phyloP scores from a whole-genome alignment of 768 basidiomycete genomes.

The Mycena amicta region DNA sequence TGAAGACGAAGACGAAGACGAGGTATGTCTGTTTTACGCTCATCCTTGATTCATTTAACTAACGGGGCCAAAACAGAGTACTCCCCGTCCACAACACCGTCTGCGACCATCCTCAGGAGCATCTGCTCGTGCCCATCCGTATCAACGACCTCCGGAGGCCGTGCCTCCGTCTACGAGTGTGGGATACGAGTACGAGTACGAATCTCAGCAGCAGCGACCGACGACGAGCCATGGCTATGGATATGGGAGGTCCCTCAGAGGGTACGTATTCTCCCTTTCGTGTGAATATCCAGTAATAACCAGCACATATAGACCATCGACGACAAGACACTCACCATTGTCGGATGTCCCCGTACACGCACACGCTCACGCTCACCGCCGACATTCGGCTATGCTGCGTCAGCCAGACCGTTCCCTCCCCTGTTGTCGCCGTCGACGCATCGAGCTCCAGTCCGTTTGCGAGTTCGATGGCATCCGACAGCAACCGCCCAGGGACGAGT shows the following conservation, averaged over 20 bases:
- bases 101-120: neutral
- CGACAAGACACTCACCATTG: neutral
- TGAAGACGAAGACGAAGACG: neutral
- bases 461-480: neutral
- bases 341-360: neutral
- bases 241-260: no score
- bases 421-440: neutral
- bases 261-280: no score
- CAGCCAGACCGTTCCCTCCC: neutral
- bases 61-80: no score
- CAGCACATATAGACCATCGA: neutral
- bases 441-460: neutral
- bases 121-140: neutral
- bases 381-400: neutral
- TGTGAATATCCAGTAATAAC: no score
- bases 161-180: neutral
- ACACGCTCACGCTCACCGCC: neutral
- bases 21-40: no score
- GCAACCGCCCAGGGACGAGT: neutral
- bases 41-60: no score
- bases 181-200: neutral
- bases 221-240: neutral
- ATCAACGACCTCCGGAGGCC: neutral
- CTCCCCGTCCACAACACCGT: neutral
- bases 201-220: neutral